Evolutionary conservation across 345 rosid species (phyloP), one percentile per base, ranked within the genome.

Genomic region (Cochlearia excelsa): DNA sequence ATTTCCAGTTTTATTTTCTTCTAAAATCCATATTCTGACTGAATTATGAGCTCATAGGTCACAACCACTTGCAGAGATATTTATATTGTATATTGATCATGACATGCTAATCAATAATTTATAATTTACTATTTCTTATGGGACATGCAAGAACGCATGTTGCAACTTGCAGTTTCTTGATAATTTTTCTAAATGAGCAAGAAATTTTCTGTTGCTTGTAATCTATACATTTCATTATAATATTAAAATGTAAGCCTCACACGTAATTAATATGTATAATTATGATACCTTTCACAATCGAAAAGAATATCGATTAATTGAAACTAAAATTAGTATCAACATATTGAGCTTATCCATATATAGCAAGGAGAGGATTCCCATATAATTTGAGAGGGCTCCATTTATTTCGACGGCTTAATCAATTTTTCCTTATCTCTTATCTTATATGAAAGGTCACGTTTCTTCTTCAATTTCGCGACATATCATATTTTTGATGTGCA

Each of bases 371-470:
- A 61, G 73, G 57, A 16, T 54, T 56, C 43, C 43, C 30, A 54
- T 8, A 8, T 54, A 9, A 10, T 51, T 66, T 45, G 61, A 44
- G 11, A 44, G 53, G 42, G 16, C 23, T 45, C 3, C 54, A 59
- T 52, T 30, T 40, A 48, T 54, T 33, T 54, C 38, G 62, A 69
- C 57, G 51, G 57, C 51, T 54, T 60, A 33, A 39, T 39, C n/a
- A 6, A 49, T 39, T n/a, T 37, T 5, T 7, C 46, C 44, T 27
- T 23, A 59, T 47, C 54, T 47, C 73, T 62, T 54, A 69, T 69
- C 63, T 61, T 47, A 69, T 55, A 69, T 30, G 68, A 62, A 61
- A 61, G 73, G 63, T 55, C 68, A 61, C 68, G 63, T 69, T 69
- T 69, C 73, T 27, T 61, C 68, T 48, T 4, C 63, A 55, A 7